These are phyloP conservation scores for Huntiella omanensis DNA, from an alignment of 2,329 filamentous ascomycete species.

Conservation along the genomic window DNA sequence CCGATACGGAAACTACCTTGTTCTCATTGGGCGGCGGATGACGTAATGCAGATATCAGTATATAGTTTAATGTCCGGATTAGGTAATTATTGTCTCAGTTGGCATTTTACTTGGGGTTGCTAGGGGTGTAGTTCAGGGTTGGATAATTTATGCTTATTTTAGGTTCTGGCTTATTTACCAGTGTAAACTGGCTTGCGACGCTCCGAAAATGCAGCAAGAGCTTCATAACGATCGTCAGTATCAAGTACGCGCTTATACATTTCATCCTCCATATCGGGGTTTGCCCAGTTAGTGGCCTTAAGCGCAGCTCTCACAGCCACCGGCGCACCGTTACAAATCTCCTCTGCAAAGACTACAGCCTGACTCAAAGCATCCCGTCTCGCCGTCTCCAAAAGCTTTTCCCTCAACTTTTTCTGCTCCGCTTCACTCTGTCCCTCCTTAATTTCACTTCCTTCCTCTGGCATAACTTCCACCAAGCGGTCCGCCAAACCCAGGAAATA, in stretches of 20 bases:
- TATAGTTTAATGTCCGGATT: too few relatives aligned
- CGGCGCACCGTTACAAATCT: constrained; percentile 81
- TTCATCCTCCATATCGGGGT: constrained; percentile 63
- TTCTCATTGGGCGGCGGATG: too few relatives aligned
- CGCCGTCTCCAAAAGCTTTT: constrained; percentile 34
- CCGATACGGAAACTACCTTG: too few relatives aligned
- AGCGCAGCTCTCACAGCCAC: constrained; percentile 65
- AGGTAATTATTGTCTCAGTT: too few relatives aligned
- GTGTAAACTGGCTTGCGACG: constrained; percentile 42
- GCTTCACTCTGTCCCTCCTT: constrained; percentile 15
- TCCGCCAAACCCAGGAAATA: constrained; percentile 85
- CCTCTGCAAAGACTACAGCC: constrained; percentile 57
- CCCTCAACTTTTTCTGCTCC: constrained; percentile 11
- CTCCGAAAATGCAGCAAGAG: constrained; percentile 60
- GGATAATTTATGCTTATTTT: background rate
- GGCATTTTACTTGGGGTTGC: background rate
- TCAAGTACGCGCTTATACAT: constrained; percentile 71
- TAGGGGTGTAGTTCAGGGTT: background rate
- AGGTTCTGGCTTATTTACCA: constrained; percentile 23
- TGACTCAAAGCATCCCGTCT: constrained; percentile 52
- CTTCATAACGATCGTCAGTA: constrained; percentile 77
- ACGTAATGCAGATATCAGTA: too few relatives aligned
- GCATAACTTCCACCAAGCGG: constrained; percentile 63
- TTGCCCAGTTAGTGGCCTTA: constrained; percentile 53
- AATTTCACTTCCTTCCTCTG: constrained; percentile 20